phyloP scores from a whole-genome alignment of 169 alveolate genomes.

The Cryptosporidium sp. region DNA sequence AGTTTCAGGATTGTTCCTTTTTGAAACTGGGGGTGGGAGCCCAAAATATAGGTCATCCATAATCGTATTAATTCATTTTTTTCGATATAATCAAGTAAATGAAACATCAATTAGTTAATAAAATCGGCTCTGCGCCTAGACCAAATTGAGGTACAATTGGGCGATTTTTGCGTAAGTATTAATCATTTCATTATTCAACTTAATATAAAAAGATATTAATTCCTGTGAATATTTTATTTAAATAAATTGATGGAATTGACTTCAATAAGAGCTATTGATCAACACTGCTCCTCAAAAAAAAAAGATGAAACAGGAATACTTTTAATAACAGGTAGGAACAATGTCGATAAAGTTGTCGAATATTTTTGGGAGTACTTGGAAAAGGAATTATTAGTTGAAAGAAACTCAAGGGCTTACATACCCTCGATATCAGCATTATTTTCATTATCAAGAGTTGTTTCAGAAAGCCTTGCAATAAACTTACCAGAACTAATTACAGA shows the following conservation, averaged over 20 bases:
- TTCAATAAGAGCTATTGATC: not conserved
- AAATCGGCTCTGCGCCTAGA: constrained; percentile 21
- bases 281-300: not conserved
- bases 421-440: constrained; percentile 10
- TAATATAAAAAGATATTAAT: not conserved
- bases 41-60: constrained; percentile 58
- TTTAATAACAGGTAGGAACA: constrained; percentile 32
- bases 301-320: not conserved
- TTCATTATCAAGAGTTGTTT: constrained; percentile 41
- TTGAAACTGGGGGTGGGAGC: constrained; percentile 51
- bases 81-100: not conserved
- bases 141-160: not conserved
- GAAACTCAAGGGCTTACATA: constrained; percentile 1
- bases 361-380: constrained; percentile 42
- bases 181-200: not conserved
- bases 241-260: not conserved
- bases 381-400: not conserved
- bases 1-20: not conserved
- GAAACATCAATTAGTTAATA: not conserved
- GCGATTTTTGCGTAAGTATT: not conserved
- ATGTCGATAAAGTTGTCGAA: constrained; percentile 49
- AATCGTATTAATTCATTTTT: not conserved
- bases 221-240: too few relatives aligned
- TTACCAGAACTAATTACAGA: constrained; percentile 42
- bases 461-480: constrained; percentile 54